Percentiles rank a stretch among this genome's conserved stretches.
phyloP scores from a whole-genome alignment of 73 alveolate species.

The Stentor coeruleus region DNA sequence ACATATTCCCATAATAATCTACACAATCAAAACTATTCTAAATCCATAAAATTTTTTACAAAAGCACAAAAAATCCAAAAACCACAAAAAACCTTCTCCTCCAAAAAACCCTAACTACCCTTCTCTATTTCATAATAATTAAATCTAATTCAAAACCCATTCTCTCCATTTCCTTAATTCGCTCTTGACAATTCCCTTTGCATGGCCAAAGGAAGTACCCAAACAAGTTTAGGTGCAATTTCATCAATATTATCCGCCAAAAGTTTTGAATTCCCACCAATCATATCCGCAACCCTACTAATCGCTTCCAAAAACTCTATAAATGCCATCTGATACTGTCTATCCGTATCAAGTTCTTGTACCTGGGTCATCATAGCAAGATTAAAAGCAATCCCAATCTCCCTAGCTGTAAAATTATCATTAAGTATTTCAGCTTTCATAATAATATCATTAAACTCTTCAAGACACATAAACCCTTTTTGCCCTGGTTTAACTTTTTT shows the following conservation, averaged over 20 bases:
- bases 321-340: conserved; percentile 47
- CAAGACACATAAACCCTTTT: conserved; percentile 64
- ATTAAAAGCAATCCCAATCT: conserved; percentile 50
- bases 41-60: too few species aligned
- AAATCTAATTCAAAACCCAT: too few species aligned
- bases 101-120: too few species aligned
- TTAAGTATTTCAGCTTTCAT: conserved; percentile 44
- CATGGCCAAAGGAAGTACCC: background rate
- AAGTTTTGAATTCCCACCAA: conserved; percentile 3
- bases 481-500: conserved; percentile 60
- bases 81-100: too few species aligned
- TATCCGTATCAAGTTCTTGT: conserved; percentile 59
- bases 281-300: conserved; percentile 60
- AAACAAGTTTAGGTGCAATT: background rate
- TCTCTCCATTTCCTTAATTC: background rate
- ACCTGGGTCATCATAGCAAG: conserved; percentile 68
- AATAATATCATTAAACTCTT: conserved; percentile 51
- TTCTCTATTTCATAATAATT: too few species aligned
- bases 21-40: too few species aligned
- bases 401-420: conserved; percentile 69
- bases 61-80: too few species aligned
- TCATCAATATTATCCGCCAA: background rate
- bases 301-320: conserved; percentile 69
- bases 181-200: background rate
- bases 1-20: too few species aligned